Evolutionary conservation across 345 rosid genomes (phyloP), one percentile per base, ranked within the genome.

Genomic region (Linum trigynum): DNA sequence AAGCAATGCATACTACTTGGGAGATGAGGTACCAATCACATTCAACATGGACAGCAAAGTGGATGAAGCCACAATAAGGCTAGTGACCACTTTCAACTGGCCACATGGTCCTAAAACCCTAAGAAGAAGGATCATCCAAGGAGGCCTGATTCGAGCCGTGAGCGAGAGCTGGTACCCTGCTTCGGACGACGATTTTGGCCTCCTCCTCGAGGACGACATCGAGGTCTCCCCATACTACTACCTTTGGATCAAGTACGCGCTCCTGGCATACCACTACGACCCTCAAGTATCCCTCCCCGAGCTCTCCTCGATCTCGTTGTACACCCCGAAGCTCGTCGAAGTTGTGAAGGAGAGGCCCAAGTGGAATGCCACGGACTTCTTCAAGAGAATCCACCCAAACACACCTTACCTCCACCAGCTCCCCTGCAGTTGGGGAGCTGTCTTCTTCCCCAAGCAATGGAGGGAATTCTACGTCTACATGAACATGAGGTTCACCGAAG

Each of bases 151-250:
- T 57, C 81, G 99, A 63, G 99, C 99, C 5, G 99, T 94, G 17
- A 94, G 99, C 15, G 99, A 94, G 72, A 94, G 99, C 65, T 94
- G 99, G 99, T 94, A 90, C 71, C 99, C 99, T 3, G 72, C 97
- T 7, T 75, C 89, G 1, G 97, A 94, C 48, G 89, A 90, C 65
- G 99, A 94, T 66, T 94, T 67, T 36, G 99, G 97, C 45, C 87
- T 94, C 55, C 81, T 94, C 0, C 92, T 94, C 2, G 99, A 94
- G 72, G 99, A 94, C 36, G 99, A 94, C 67, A 94, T 90, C 0
- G 99, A 94, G 75, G 99, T 94, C 63, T 94, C 99, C 50, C 99
- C 99, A 16, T 88, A 85, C 66, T 94, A 88, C 76, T 94, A 81
- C 79, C 76, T 94, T 2, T 94, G 99, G 99, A 82, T 94, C 78